phyloP scores from a whole-genome alignment of 176 grass and related monocot species.

The Eremochloa ophiuroides region DNA sequence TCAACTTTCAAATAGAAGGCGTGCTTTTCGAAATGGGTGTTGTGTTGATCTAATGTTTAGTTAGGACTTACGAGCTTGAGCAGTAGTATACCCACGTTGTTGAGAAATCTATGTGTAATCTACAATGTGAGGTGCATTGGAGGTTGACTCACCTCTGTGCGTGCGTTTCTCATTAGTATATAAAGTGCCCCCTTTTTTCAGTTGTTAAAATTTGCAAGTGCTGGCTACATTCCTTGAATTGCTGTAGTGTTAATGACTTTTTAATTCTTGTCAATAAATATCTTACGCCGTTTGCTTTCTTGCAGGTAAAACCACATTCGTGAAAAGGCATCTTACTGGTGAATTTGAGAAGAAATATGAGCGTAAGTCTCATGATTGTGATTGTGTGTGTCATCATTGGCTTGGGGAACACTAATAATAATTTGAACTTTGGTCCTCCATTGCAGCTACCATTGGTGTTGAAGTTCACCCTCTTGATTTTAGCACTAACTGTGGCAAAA shows the following conservation, averaged over 20 bases:
- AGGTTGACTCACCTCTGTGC: not conserved
- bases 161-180: not conserved
- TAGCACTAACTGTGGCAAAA: conserved; percentile 63
- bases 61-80: not conserved
- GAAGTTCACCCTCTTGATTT: conserved; percentile 71
- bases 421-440: not conserved
- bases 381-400: not conserved
- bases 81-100: not conserved
- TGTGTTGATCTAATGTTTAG: not conserved
- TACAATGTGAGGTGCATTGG: not conserved
- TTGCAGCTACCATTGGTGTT: conserved; percentile 68
- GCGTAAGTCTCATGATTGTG: conserved; percentile 29
- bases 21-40: not conserved
- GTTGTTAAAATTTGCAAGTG: not conserved
- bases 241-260: not conserved
- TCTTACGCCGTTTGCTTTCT: not conserved
- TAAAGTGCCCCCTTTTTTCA: not conserved
- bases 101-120: not conserved
- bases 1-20: not conserved
- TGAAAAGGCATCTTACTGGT: conserved; percentile 81
- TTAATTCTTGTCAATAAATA: not conserved
- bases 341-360: conserved; percentile 81
- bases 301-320: conserved; percentile 76
- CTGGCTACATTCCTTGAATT: not conserved
- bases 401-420: not conserved